A percentile compares a stretch with the other conserved stretches of the same genome.
phyloP scores from a whole-genome alignment of 176 grass and related monocot genomes.

The Paspalum notatum region DNA sequence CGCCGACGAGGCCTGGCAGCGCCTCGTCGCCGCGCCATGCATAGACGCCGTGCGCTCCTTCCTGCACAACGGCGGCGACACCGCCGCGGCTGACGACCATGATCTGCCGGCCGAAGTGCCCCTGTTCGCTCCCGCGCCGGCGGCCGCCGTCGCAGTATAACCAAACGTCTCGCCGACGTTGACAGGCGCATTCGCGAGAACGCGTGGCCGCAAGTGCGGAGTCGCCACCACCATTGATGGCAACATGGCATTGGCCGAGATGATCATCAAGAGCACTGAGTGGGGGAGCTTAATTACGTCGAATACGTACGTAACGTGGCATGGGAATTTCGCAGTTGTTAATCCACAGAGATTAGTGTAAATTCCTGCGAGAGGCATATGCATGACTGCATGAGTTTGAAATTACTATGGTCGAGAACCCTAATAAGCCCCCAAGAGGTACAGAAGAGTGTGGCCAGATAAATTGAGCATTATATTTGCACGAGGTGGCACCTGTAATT shows the following conservation, averaged over 20 bases:
- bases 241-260: neutral
- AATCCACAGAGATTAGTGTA: neutral
- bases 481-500: neutral
- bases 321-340: neutral
- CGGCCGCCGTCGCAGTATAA: slow-evolving; percentile 6
- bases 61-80: neutral
- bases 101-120: neutral
- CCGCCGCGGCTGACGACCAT: neutral
- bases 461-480: neutral
- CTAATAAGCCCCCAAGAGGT: no score
- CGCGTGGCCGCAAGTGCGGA: no score
- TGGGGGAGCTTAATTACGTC: neutral
- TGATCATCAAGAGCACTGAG: neutral
- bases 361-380: neutral
- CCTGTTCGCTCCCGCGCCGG: slow-evolving; percentile 11
- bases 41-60: slow-evolving; percentile 46
- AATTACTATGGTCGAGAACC: neutral
- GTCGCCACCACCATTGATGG: no score
- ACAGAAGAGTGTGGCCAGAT: neutral
- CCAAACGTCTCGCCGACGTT: no score
- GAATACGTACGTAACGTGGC: neutral
- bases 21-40: slow-evolving; percentile 46
- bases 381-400: no score
- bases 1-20: slow-evolving; percentile 47
- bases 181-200: neutral